phyloP scores from a whole-genome alignment of 139 green algal species.

The Medakamo hakoo region DNA sequence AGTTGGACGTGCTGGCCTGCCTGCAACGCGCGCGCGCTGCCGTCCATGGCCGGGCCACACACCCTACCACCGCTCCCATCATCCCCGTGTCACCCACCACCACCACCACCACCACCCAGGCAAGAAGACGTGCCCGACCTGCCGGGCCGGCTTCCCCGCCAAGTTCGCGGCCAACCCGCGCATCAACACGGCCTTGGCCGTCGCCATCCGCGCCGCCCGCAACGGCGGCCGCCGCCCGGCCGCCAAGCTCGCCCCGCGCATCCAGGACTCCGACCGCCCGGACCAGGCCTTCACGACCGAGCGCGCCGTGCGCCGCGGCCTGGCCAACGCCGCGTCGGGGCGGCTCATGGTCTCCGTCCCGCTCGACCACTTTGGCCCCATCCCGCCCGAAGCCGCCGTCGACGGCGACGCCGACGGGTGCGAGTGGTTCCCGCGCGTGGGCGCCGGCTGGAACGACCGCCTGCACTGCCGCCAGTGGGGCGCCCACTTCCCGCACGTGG shows the following conservation, averaged over 20 bases:
- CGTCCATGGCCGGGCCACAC: too few relatives aligned
- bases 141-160: conserved; percentile 45
- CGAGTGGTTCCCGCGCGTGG: too few relatives aligned
- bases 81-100: too few relatives aligned
- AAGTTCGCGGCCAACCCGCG: conserved; percentile 58
- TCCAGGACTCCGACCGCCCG: conserved; percentile 44
- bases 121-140: conserved; percentile 77
- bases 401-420: conserved; percentile 56
- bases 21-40: too few relatives aligned
- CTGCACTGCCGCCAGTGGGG: conserved; percentile 91
- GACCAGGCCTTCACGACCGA: conserved; percentile 84
- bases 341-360: conserved; percentile 79
- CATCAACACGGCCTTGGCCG: conserved; percentile 75
- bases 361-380: conserved; percentile 87
- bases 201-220: conserved; percentile 50
- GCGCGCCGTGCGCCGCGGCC: conserved; percentile 44
- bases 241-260: conserved; percentile 2
- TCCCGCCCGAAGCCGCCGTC: conserved; percentile 73
- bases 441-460: conserved; percentile 74
- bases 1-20: too few relatives aligned
- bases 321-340: conserved; percentile 69
- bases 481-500: conserved; percentile 88
- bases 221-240: conserved; percentile 10
- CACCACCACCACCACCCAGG: too few relatives aligned
- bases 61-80: too few relatives aligned